phyloP scores from a whole-genome alignment of 148 eudicot genomes.

The Persicaria maculosa region DNA sequence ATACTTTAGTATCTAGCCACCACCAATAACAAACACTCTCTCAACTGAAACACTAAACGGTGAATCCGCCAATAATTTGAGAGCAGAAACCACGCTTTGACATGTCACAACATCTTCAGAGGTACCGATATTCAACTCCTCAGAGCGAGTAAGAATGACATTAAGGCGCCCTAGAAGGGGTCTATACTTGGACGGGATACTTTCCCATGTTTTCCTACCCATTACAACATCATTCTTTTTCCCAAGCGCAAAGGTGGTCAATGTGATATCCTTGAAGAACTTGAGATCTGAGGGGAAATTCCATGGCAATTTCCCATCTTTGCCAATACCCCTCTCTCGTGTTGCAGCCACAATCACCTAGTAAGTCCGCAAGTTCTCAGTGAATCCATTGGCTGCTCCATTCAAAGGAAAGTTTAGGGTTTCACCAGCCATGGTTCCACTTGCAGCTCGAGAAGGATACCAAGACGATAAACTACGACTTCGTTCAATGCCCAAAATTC shows the following conservation, averaged over 20 bases:
- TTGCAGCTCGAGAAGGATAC: conserved; percentile 3
- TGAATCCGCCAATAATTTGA: conserved; percentile 46
- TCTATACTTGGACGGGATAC: conserved; percentile 55
- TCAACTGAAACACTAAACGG: conserved; percentile 60
- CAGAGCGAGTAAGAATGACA: conserved; percentile 68
- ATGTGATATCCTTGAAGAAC: conserved; percentile 72
- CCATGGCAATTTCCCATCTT: conserved; percentile 94
- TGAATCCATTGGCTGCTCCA: conserved; percentile 18
- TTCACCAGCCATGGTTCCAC: conserved; percentile 44
- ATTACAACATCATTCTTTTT: conserved; percentile 85
- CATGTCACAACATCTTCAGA: conserved; percentile 58
- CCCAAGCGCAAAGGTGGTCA: conserved; percentile 49
- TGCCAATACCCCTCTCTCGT: conserved; percentile 80
- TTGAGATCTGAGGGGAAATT: conserved; percentile 77
- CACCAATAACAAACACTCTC: conserved; percentile 85
- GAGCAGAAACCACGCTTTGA: conserved; percentile 63
- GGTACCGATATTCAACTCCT: conserved; percentile 34
- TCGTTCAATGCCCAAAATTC: conserved; percentile 8
- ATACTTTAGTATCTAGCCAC: conserved; percentile 79
- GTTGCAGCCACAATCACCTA: conserved; percentile 96
- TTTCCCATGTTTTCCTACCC: conserved; percentile 99
- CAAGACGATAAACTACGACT: conserved; percentile 6
- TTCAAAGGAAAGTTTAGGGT: conserved; percentile 18
- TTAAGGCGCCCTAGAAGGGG: conserved; percentile 87
- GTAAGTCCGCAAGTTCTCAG: conserved; percentile 41